These are phyloP conservation scores for Amoebophrya sp. DNA, from an alignment of 169 alveolate species.

Conservation along the genomic window DNA sequence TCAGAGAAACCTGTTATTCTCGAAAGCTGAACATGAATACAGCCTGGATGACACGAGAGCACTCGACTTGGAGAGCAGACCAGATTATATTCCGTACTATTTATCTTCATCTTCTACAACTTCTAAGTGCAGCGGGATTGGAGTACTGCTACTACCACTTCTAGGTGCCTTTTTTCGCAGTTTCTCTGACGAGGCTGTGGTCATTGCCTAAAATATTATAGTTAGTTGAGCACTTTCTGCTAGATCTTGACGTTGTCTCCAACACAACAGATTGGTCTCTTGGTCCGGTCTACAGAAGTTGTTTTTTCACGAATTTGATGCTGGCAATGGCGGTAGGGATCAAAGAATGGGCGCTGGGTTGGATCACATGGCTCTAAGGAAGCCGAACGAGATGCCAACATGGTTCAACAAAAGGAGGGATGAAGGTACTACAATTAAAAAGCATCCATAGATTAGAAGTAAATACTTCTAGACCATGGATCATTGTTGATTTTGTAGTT, in stretches of 20 bases:
- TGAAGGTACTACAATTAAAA: background rate
- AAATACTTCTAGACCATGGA: no score
- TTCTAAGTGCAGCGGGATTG: no score
- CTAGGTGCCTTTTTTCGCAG: no score
- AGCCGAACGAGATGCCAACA: background rate
- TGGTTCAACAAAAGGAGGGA: slow-evolving; percentile 15
- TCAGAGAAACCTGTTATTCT: background rate
- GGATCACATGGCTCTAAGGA: background rate
- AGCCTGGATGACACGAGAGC: background rate
- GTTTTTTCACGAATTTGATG: background rate
- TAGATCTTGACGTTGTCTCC: no score
- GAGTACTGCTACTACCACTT: no score
- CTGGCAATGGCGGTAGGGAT: background rate
- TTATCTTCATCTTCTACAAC: no score
- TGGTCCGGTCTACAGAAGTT: background rate
- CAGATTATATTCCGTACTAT: background rate
- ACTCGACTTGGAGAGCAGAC: background rate
- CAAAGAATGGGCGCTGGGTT: background rate
- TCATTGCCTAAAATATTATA: no score
- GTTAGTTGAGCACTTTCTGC: no score
- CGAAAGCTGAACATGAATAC: background rate
- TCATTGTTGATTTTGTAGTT: no score
- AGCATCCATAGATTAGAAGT: no score
- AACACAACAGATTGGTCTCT: background rate
- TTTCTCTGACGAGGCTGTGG: no score